Evolutionary conservation across 768 basidiomycete species (phyloP).

Genomic region (Mycena latifolia): DNA sequence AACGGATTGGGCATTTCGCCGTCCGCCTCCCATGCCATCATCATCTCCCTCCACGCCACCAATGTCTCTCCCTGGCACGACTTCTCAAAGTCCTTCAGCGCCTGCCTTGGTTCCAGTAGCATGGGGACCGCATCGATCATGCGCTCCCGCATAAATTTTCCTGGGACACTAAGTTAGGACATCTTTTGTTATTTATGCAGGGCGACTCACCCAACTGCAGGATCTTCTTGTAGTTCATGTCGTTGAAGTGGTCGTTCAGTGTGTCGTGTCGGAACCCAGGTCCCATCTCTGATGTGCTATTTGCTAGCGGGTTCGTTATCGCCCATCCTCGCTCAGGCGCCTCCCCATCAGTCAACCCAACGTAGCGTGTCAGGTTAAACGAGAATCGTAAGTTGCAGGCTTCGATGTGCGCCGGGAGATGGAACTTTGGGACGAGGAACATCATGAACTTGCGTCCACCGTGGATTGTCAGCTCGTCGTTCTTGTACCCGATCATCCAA

Average conservation of each 20-base stretch:
- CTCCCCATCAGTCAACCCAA: slow-evolving; percentile 54
- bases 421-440: slow-evolving; percentile 43
- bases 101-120: background rate
- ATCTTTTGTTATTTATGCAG: too few relatives aligned
- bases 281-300: slow-evolving; percentile 54
- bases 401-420: slow-evolving; percentile 38
- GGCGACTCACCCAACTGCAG: background rate
- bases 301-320: slow-evolving; percentile 43
- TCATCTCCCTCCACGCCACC: background rate
- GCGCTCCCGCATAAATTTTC: background rate
- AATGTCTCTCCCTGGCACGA: background rate
- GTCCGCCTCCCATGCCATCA: background rate
- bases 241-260: slow-evolving; percentile 18
- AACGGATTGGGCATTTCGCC: background rate
- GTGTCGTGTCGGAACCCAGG: slow-evolving; percentile 22
- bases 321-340: slow-evolving; percentile 46
- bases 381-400: slow-evolving; percentile 33
- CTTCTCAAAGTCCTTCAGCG: background rate
- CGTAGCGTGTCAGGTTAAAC: slow-evolving; percentile 42
- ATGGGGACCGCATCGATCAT: background rate
- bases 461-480: background rate
- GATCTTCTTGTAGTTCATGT: slow-evolving; percentile 25
- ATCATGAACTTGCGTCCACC: background rate
- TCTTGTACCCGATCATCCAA: slow-evolving; percentile 27
- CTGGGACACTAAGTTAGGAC: background rate